Evolutionary conservation across 176 grass and related monocot species (phyloP), one percentile per base, ranked within the genome.

Genomic region (Bothriochloa decipiens): DNA sequence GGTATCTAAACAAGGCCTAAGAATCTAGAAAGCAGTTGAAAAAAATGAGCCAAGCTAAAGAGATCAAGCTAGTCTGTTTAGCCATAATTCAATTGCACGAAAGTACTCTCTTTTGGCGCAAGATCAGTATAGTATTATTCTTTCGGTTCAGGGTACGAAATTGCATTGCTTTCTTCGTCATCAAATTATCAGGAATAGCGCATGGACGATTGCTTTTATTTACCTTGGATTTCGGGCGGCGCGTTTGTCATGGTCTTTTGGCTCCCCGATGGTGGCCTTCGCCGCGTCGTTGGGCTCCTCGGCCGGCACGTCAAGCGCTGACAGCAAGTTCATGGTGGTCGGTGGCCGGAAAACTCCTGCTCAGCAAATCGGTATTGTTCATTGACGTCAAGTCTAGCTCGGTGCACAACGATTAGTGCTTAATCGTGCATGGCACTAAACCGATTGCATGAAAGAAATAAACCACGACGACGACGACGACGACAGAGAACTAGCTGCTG

Each of bases 281-380:
- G 63, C 45, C 9, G 68, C 69, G 68, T 49, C 61, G 71, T 4
- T 61, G 7, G 81, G 55, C 67, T 69, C 78, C 52, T 84, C 76
- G 43, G 64, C 75, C 9, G 77, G 67, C 50, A 46, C 33, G 57
- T 79, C 82, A 28, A 92, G 74, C 75, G 62, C 86, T 0, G 83
- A 72, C 62, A 92, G 2, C 75, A 92, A 13, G 74, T 92, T 89
- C 86, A 89, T 86, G 68, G 90, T 92, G 69, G 86, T 86, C 45
- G 75, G 86, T 40, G 68, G 68, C n/a, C 65, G 32, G 68, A 80
- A 82, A 36, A 18, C 68, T 5, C 86, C 90, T 88, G 74, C 67
- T 8, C 86, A 79, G 81, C 6, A 65, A 68, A 55, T 14, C 49
- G 20, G 8, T 47, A 33, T 8, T 67, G 15, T 67, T 67, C 65